Base-by-base conservation (phyloP, 2,329 filamentous ascomycete genomes). In the Myriosclerotinia curreyana region DNA sequence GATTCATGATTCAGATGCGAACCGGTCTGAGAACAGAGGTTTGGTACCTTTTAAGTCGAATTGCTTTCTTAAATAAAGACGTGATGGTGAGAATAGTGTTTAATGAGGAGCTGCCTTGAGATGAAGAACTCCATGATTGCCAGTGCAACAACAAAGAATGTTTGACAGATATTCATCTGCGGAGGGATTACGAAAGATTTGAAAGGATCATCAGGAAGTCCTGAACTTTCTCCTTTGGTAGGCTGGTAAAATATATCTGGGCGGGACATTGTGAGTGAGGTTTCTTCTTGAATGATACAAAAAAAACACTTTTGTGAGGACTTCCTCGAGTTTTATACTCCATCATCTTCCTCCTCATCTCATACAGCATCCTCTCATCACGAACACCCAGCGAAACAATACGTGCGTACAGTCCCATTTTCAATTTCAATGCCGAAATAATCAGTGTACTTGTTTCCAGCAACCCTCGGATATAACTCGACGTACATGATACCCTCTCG, bases 161-260 rank as follows among this genome's bases (percentile, higher is more conserved):
- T 4, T 25, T 14, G n/a, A 1, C 46, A 48, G 22, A 48, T 5
- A 5, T 12, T 48, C 9, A n/a, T 5, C 11, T 22, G 11, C 11
- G 11, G 5, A n/a, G 8, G 60, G 2, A 62, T 54, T 5, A 40
- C 61, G 64, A 64, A 65, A 49, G 50, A 66, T 54, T 67, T 66
- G 56, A 67, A 66, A 3, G 60, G 66, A 22, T 67, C 66, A 52
- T 66, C 55, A n/a, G 61, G 64, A 2, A 64, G 50, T 7, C 63
- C 64, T 22, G 62, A 64, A 12, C 22, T 66, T 44, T 66, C 62
- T 17, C 62, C 62, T 49, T 60, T 59, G 1, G 62, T 54, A n/a
- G 65, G 65, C 31, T 66, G 51, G 44, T 62, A 65, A 25, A 62
- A 65, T 12, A 66, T 59, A 61, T 66, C 61, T 25, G 31, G 25